Conservation (phyloP, 169 alveolate species). For the Cryptosporidium sp. region DNA sequence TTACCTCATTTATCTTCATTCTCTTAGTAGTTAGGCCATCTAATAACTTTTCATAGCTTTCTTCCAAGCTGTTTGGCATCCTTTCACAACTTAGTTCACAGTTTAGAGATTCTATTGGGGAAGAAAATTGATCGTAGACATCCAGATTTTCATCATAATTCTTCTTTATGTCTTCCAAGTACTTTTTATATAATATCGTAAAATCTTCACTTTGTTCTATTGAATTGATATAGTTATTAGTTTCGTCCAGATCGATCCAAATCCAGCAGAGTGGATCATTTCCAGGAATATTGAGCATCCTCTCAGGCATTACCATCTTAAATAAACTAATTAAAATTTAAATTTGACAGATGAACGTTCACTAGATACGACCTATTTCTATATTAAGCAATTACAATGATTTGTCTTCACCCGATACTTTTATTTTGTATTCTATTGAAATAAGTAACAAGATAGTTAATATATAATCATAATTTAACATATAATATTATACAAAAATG, state of each 20-base stretch:
- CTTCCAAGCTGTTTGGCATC: background rate
- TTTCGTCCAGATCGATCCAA: slow-evolving; percentile 7
- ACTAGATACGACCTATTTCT: background rate
- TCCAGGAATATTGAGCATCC: background rate
- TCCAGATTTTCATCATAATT: slow-evolving; percentile 5
- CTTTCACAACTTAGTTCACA: slow-evolving; percentile 21
- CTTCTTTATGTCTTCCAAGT: background rate
- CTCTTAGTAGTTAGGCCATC: slow-evolving; percentile 23
- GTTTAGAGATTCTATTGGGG: slow-evolving; percentile 20
- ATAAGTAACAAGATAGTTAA: background rate
- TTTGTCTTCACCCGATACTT: background rate
- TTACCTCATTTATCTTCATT: slow-evolving; percentile 19
- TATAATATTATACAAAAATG: background rate
- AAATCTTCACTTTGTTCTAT: background rate
- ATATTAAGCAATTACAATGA: background rate
- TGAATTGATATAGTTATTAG: background rate
- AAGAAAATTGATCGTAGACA: background rate
- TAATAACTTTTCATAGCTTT: background rate
- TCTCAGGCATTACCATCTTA: background rate
- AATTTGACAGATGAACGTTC: background rate
- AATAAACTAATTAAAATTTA: background rate
- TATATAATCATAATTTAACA: background rate
- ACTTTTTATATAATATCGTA: background rate
- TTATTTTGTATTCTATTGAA: background rate
- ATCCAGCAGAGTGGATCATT: slow-evolving; percentile 70